A percentile compares a stretch with the other conserved stretches of the same genome.
Evolutionary conservation across 306 rosid genomes (phyloP).

Genomic region (Glycine latifolia): DNA sequence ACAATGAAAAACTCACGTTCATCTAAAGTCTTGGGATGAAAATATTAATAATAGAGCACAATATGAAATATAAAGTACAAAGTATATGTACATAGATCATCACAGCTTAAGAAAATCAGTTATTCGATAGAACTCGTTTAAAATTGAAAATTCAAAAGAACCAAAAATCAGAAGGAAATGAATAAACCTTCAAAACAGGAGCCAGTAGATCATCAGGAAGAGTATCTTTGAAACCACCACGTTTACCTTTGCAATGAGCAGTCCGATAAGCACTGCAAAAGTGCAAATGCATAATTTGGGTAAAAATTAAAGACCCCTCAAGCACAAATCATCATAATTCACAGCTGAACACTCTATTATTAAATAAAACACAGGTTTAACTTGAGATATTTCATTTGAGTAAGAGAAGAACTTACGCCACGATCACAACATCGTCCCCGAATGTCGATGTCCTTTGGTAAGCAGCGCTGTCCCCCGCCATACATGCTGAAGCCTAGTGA

Average conservation of each 20-base stretch:
- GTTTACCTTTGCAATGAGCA: conserved; percentile 81
- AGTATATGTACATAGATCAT: conserved; percentile 2
- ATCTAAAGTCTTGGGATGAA: not conserved
- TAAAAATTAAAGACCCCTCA: not conserved
- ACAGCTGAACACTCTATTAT: not conserved
- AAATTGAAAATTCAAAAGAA: not conserved
- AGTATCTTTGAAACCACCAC: conserved; percentile 95
- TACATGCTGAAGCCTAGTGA: conserved; percentile 76
- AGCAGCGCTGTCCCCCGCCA: conserved; percentile 92
- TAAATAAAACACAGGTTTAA: conserved; percentile 13
- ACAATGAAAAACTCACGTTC: conserved; percentile 37
- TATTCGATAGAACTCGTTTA: not conserved
- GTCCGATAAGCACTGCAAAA: conserved; percentile 78
- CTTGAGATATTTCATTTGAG: not conserved
- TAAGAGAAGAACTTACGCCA: conserved; percentile 72
- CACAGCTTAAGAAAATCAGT: not conserved
- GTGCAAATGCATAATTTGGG: not conserved
- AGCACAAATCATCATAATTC: not conserved
- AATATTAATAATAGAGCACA: not conserved
- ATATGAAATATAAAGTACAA: not conserved
- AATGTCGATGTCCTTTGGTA: conserved; percentile 70
- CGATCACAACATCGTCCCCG: conserved; percentile 90
- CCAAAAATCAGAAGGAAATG: not conserved
- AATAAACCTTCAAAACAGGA: conserved; percentile 84
- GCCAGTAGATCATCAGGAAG: conserved; percentile 86